A percentile compares a stretch with the other conserved stretches of the same genome.
Conservation (phyloP, 805 yeast species). For the Kluyveromyces dobzhanskii region DNA sequence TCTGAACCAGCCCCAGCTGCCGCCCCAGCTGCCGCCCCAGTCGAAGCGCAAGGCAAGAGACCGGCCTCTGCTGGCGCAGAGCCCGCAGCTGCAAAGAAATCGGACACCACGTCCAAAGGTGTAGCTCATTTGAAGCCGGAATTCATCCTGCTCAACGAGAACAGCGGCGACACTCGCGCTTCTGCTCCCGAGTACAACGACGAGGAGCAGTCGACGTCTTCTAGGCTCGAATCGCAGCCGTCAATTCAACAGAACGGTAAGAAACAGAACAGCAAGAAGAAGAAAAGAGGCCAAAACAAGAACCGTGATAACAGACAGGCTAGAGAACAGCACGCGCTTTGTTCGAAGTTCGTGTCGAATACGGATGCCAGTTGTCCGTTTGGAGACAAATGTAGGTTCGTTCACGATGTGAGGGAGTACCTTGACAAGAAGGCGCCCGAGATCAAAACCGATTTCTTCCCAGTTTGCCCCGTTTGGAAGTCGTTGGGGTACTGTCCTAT, state of each 20-base stretch:
- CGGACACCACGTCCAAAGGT: conserved; percentile 39
- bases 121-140: conserved; percentile 73
- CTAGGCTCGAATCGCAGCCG: conserved; percentile 25
- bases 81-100: conserved; percentile 14
- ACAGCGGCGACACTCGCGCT: conserved; percentile 14
- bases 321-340: conserved; percentile 55
- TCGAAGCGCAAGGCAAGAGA: conserved; percentile 8
- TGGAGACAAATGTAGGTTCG: conserved; percentile 69
- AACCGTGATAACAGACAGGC: conserved; percentile 66
- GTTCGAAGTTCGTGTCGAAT: conserved; percentile 49
- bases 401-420: conserved; percentile 67
- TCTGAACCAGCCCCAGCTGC: background rate
- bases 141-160: conserved; percentile 35
- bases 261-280: conserved; percentile 41
- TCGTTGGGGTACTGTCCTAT: conserved; percentile 86
- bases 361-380: conserved; percentile 49
- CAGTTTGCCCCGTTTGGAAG: conserved; percentile 68
- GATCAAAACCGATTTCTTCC: conserved; percentile 42
- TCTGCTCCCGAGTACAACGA: conserved; percentile 28
- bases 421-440: conserved; percentile 61
- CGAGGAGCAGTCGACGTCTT: conserved; percentile 36
- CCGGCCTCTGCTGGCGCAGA: conserved; percentile 21
- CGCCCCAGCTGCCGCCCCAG: background rate
- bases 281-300: conserved; percentile 75
- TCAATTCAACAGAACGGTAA: conserved; percentile 30